Base-by-base conservation (phyloP, 257 asterid genomes). In the Ligustrum vulgare region DNA sequence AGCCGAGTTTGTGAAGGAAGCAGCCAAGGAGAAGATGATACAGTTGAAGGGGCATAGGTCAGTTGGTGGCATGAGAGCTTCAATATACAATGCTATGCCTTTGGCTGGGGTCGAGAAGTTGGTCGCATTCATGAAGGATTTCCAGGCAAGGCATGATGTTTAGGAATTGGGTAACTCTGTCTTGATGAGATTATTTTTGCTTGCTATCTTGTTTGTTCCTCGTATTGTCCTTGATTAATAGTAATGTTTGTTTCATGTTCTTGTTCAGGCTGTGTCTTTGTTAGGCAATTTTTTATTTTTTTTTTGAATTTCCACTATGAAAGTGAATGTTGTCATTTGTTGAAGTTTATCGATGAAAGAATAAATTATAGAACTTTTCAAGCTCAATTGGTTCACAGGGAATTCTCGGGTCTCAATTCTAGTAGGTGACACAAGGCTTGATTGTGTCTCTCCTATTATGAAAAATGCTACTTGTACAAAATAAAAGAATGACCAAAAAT, bases 51-150 rank as follows among this genome's bases (percentile, higher is more conserved):
- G 98, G 75, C 98, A 94, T 49, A 80, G 98, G 34, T 92, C 98
- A 1, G 98, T 94, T 11, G 98, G 98, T 3, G 98, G 98, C 4
- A 94, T 92, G 96, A 94, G 98, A 74, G 98, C 98, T 82, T 94
- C 98, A 2, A 94, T 94, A 35, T 94, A 94, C 84, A 94, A 94
- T 74, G 98, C 98, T 0, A 94, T 92, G 98, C 98, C 97, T 35
- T 82, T 90, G 79, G 93, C 95, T 64, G 98, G 98, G 0, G 95
- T 94, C 22, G 92, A 92, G 80, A 94, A 88, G 82, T 69, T 94
- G 88, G 98, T 90, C 20, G 90, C 95, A 72, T 92, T 94, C 91
- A 94, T 94, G 98, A 86, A 89, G 87, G 96, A 92, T 77, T 94
- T 94, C 82, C 98, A 90, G 89, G 93, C 94, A 51, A 94, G 80